A percentile compares a stretch with the other conserved stretches of the same genome.
These are phyloP conservation scores for Linnemannia zychae DNA, from an alignment of 192 early-diverging fungal species.

Conservation along the genomic window DNA sequence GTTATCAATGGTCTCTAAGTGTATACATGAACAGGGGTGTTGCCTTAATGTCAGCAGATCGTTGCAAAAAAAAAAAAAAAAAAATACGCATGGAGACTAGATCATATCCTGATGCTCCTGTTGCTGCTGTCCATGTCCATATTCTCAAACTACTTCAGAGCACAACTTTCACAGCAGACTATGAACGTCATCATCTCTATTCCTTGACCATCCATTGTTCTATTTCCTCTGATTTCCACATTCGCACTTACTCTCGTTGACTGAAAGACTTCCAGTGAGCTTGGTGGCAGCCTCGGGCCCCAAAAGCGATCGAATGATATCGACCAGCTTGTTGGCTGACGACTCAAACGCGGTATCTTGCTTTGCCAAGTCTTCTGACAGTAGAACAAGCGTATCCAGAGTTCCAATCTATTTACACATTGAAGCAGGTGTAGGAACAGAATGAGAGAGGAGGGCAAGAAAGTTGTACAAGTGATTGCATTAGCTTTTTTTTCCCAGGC, in stretches of 20 bases:
- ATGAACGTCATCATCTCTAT: neutral
- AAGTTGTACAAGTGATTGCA: neutral
- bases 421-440: neutral
- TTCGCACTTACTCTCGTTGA: conserved; percentile 83
- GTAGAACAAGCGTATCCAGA: conserved; percentile 90
- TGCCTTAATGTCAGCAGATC: conserved; percentile 6
- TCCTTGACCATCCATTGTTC: neutral
- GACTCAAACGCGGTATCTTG: conserved; percentile 83
- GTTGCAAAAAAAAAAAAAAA: too few relatives aligned
- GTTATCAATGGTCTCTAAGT: conserved; percentile 87
- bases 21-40: neutral
- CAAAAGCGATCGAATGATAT: conserved; percentile 84
- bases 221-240: neutral
- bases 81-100: conserved; percentile 13
- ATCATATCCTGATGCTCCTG: neutral
- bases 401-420: conserved; percentile 84
- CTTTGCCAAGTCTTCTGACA: conserved; percentile 96
- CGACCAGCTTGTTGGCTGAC: conserved; percentile 84
- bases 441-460: neutral
- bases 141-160: neutral
- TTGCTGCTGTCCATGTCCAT: neutral
- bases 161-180: too few relatives aligned
- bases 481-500: conserved; percentile 8
- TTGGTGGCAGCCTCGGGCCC: conserved; percentile 68
- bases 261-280: conserved; percentile 74